A percentile compares a stretch with the other conserved stretches of the same genome.
These are phyloP conservation scores for Croton setiger DNA, from an alignment of 441 rosid genomes.

Conservation along the genomic window DNA sequence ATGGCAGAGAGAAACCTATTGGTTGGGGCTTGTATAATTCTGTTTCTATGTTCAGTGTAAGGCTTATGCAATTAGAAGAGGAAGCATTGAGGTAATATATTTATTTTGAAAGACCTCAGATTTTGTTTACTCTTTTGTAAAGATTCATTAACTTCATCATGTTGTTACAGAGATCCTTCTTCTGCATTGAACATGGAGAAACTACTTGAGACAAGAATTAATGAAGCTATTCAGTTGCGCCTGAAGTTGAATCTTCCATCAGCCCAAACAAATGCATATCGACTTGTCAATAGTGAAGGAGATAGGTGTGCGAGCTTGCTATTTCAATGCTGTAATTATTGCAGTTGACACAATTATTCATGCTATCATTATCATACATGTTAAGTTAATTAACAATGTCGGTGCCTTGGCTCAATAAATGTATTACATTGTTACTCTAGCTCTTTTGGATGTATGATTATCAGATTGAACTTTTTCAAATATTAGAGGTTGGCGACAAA, in stretches of 20 bases:
- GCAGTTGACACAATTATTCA: too few species aligned
- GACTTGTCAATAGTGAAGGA: constrained; percentile 87
- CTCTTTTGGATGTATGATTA: background rate
- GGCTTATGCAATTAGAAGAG: constrained; percentile 90
- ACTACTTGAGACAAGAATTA: constrained; percentile 58
- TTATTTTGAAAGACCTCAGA: background rate
- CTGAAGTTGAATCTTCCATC: constrained; percentile 72
- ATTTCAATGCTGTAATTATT: background rate
- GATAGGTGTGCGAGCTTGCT: constrained; percentile 45
- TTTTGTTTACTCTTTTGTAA: constrained; percentile 6
- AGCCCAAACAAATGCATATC: constrained; percentile 64
- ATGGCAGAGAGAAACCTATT: constrained; percentile 74
- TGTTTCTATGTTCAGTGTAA: constrained; percentile 81
- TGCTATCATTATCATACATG: background rate
- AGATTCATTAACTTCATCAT: constrained; percentile 12
- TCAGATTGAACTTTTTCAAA: background rate
- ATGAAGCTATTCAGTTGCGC: constrained; percentile 58
- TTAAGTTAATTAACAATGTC: background rate
- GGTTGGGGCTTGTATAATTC: constrained; percentile 93
- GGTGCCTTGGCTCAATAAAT: background rate
- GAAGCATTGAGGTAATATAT: constrained; percentile 53
- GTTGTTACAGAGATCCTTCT: constrained; percentile 57
- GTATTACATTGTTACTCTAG: background rate
- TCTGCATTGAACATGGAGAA: constrained; percentile 75
- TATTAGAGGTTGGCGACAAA: background rate